Conservation (phyloP, 2,329 filamentous ascomycete genomes). For the Colletotrichum shisoi region DNA sequence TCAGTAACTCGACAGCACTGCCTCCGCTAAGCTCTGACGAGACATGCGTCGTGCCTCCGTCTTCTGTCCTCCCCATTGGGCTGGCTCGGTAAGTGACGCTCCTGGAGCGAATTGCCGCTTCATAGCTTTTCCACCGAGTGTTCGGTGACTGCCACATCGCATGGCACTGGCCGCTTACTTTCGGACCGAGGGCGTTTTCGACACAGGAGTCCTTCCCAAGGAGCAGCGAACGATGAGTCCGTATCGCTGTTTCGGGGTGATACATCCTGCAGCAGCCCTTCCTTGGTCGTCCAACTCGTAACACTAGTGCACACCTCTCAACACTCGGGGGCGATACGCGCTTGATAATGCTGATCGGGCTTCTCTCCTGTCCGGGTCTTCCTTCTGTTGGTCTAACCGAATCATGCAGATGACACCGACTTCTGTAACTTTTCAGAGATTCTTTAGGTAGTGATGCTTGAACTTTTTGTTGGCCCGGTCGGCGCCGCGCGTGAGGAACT, state of each 20-base stretch:
- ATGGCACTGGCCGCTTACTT: background rate
- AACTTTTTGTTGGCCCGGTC: conserved; percentile 93
- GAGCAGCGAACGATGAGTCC: background rate
- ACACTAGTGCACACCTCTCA: background rate
- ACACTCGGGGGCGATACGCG: background rate
- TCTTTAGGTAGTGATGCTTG: conserved; percentile 80
- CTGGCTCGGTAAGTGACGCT: background rate
- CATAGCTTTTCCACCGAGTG: no score
- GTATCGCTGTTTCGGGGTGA: background rate
- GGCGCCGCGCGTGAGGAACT: conserved; percentile 81
- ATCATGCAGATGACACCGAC: background rate
- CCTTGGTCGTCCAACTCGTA: background rate
- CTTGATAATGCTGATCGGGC: no score
- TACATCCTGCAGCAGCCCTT: background rate
- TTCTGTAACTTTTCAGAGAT: conserved; percentile 63
- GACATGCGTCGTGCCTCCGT: background rate
- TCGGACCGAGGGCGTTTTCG: background rate
- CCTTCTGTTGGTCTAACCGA: background rate
- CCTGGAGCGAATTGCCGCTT: background rate
- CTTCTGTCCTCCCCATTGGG: no score
- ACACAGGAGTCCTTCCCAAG: background rate
- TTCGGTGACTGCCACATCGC: no score
- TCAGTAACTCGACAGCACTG: background rate
- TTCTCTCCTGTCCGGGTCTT: background rate
- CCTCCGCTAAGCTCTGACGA: background rate